Conservation (phyloP, 345 rosid species). For the Mallotus nudiflorus region DNA sequence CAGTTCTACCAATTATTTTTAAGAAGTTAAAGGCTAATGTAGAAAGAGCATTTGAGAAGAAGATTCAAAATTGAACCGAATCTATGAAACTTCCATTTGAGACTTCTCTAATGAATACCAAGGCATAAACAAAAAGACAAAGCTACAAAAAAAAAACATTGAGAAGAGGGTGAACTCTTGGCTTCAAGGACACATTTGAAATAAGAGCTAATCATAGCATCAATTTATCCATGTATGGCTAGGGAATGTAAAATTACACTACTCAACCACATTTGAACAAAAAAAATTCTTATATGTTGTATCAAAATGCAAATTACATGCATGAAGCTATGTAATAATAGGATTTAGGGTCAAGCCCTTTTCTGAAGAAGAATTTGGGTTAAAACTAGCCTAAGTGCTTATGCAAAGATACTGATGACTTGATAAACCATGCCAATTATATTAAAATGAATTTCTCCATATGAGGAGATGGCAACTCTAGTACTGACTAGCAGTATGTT, state of each 20-base stretch:
- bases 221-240: not conserved
- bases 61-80: constrained; percentile 95
- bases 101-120: constrained; percentile 93
- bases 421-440: constrained; percentile 88
- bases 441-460: constrained; percentile 95
- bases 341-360: constrained; percentile 91
- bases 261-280: not conserved
- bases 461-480: constrained; percentile 90
- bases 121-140: constrained; percentile 83
- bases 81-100: constrained; percentile 70
- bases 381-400: constrained; percentile 94
- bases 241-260: not conserved
- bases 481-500: constrained; percentile 96
- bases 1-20: constrained; percentile 91
- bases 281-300: not conserved
- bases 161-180: constrained; percentile 15
- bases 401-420: constrained; percentile 93
- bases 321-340: constrained; percentile 91
- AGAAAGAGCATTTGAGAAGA: constrained; percentile 92
- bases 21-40: constrained; percentile 90
- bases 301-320: constrained; percentile 57
- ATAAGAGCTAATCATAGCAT: not conserved
- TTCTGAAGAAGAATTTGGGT: constrained; percentile 95
- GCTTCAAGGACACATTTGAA: too few relatives aligned
- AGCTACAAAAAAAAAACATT: constrained; percentile 47